Base-by-base conservation (phyloP, 257 asterid species). In the Verbena officinalis region DNA sequence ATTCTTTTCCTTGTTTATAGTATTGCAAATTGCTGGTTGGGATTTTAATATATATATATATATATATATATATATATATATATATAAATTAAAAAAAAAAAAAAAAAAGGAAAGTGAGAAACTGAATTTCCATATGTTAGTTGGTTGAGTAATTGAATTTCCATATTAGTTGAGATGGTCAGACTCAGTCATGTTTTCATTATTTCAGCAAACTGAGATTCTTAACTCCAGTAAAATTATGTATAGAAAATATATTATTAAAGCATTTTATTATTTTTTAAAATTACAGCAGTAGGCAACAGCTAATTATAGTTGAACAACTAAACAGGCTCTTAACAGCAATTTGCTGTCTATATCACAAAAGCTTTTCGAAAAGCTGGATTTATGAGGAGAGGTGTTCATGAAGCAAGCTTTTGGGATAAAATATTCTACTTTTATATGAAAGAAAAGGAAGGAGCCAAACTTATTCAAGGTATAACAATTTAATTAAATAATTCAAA, bases 281-380 rank as follows among this genome's bases (percentile, higher is more conserved):
- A 56, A 34, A 19, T 34, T 4, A 34, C 16, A 48, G 4, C 8
- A n/a, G 52, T 12, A 60, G 27, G 33, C 22, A 40, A 59, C 64
- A 70, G 69, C 49, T 44, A 52, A 33, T 44, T 69, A 13, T 64
- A 53, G 76, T 64, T 75, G 73, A 74, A 67, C 67, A 45, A 54
- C 34, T 60, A 33, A 54, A 59, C 40, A 62, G 7, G 36, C 55
- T 22, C 23, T 33, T 10, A 72, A 60, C 73, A 52, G 14, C 60
- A 49, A 38, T 55, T 61, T 66, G 62, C 42, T 65, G 77, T 53
- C 69, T 66, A 43, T 50, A 59, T 66, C 64, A 73, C 9, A 21
- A 66, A 59, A 19, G 1, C 44, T 31, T 67, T 59, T 39, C 33
- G 4, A 14, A 42, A 45, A 16, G 46, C 52, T 42, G 61, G 40